Percentiles rank a stretch among this genome's conserved stretches.
phyloP scores from a whole-genome alignment of 306 rosid genomes.

The Ammopiptanthus mongolicus region DNA sequence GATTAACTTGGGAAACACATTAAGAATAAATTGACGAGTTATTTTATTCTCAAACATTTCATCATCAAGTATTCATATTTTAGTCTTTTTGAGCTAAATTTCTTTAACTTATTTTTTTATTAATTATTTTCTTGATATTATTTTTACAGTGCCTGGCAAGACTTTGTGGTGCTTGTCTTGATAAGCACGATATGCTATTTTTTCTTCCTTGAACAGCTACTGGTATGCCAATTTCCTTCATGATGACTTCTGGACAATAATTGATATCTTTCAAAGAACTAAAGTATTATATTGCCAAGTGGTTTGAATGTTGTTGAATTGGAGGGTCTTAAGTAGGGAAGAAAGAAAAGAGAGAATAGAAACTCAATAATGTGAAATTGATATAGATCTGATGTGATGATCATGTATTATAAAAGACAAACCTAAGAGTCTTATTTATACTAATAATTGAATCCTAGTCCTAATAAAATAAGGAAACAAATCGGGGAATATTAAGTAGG shows the following conservation, averaged over 20 bases:
- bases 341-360: too few relatives aligned
- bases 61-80: neutral
- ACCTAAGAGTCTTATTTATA: too few relatives aligned
- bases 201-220: conserved; percentile 97
- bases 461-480: too few relatives aligned
- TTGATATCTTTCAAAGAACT: neutral
- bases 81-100: neutral
- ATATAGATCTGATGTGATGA: too few relatives aligned
- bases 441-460: too few relatives aligned
- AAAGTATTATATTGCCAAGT: neutral
- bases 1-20: neutral
- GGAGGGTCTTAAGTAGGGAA: too few relatives aligned
- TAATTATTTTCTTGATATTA: neutral
- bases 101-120: neutral
- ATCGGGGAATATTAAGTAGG: too few relatives aligned
- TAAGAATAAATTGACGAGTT: neutral
- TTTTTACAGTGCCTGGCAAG: conserved; percentile 90
- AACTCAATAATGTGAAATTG: too few relatives aligned
- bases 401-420: too few relatives aligned
- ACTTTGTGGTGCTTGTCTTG: conserved; percentile 85
- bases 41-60: conserved; percentile 7
- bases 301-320: neutral
- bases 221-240: conserved; percentile 58
- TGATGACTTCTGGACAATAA: conserved; percentile 11
- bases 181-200: conserved; percentile 94